Evolutionary conservation across 2,329 filamentous ascomycete genomes (phyloP), one percentile per base, ranked within the genome.

Genomic region (Thielaviopsis populi): DNA sequence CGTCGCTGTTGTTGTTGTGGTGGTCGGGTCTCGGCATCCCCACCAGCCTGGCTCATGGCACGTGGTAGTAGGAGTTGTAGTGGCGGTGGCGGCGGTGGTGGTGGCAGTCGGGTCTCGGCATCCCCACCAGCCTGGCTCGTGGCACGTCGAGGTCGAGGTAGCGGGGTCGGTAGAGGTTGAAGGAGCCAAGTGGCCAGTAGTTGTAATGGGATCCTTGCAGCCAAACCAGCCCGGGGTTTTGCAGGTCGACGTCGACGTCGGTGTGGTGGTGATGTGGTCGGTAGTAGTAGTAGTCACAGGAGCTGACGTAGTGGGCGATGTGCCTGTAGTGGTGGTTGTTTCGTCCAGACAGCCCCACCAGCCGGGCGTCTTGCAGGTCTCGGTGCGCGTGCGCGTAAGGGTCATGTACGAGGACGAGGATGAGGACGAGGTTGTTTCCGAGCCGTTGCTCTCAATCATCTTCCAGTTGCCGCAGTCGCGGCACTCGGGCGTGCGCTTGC

Each of bases 391-490:
- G 43, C 90, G 80, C 2, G 83, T 87, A 53, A 81, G 80, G 2
- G 82, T 66, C 62, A 64, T 66, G 22, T 62, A 50, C 7, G 62
- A 41, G 37, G 42, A 83, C 1, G 79, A 79, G 1, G 81, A 79
- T 1, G 80, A 81, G 2, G 76, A 78, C 1, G 84, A 84, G 0
- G 85, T 90, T 1, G 79, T 81, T 67, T 91, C 87, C 1, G 88
- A 94, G 37, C 88, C 88, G 72, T 96, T 96, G 72, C 91, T 95
- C 73, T 91, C 87, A 71, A 89, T 95, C 78, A 91, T 95, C 70
- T 96, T 95, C 94, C 94, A 97, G 64, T 87, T 85, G 65, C 83
- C 89, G 70, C 92, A 97, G 72, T 99, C 94, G 48, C 88, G 84
- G 72, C 94, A 97, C 62, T 90, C 86, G 24, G 84, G 80, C 6